phyloP scores from a whole-genome alignment of 2,329 filamentous ascomycete genomes.

The Beauveria brongniartii region DNA sequence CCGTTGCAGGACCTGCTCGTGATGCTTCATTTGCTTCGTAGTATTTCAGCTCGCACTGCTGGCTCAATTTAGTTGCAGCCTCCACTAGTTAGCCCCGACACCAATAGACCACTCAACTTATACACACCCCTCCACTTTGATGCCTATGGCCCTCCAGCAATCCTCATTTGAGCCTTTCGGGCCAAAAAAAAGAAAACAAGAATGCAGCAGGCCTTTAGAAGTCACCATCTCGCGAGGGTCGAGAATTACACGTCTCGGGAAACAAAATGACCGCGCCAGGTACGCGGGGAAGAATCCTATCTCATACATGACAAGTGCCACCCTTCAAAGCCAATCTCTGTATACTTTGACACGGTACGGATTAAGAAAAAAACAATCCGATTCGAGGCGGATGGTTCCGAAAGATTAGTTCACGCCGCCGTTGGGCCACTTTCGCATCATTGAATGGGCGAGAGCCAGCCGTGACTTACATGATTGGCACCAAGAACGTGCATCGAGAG shows the following conservation, averaged over 20 bases:
- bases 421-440: too few species aligned
- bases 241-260: too few species aligned
- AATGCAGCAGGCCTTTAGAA: too few species aligned
- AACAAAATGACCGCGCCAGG: too few species aligned
- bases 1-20: neutral
- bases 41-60: constrained; percentile 2
- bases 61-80: neutral
- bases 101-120: neutral
- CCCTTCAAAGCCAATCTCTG: too few species aligned
- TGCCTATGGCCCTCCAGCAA: neutral
- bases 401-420: too few species aligned
- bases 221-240: too few species aligned
- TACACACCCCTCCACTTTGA: neutral
- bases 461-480: neutral
- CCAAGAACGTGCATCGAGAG: neutral
- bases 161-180: too few species aligned
- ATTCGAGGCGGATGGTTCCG: neutral
- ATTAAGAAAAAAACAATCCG: neutral
- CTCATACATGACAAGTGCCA: too few species aligned
- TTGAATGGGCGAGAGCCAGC: neutral
- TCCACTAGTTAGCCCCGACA: neutral
- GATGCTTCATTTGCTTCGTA: neutral
- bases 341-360: too few species aligned
- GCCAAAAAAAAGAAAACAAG: too few species aligned
- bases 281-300: too few species aligned